Evolutionary conservation across 768 basidiomycete species (phyloP), one percentile per base, ranked within the genome.

Genomic region (Serendipita sp.): DNA sequence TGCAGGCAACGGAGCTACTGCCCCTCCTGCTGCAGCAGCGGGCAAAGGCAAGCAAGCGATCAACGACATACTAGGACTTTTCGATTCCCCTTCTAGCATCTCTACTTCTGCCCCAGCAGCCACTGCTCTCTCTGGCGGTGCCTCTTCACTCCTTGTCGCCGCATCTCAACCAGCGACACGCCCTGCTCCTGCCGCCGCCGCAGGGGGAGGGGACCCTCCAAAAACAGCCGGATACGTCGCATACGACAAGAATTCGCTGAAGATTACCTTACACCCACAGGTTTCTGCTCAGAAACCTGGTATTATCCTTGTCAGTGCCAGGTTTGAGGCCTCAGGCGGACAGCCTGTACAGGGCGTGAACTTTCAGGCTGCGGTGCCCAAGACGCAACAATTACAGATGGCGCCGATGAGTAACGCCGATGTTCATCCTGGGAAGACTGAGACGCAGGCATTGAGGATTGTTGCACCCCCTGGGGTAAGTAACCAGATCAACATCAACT

Each of bases 371-470:
- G 96, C 95, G 5, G 95, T 99, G 5, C 95, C 95, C 2, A 95
- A 91, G 91, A 89, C 93, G 0, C 94, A 96, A 75, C 93, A 96
- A 73, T 74, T 99, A 65, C 94, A 97, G 73, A 99, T 99, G 95
- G 79, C 92, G 65, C 91, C 95, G 3, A 97, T 98, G 88, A 92
- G 92, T 3, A 92, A 86, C 73, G 79, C 86, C 10, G 86, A 83
- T 63, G 80, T 99, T 47, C 76, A 75, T 38, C 85, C 90, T 0
- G 91, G 92, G 1, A 76, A 83, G 7, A 81, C 83, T 15, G 95
- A 98, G 74, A 95, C 93, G 8, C 96, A 98, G 72, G 91, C 95
- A 72, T 88, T 99, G 89, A 83, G 92, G 8, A 84, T 99, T 44
- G 79, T 89, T 34, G 91, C 92, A 10, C 92, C 91, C 2, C 79